phyloP scores from a whole-genome alignment of 208 protist genomes.

The Wallacemonas collosoma region DNA sequence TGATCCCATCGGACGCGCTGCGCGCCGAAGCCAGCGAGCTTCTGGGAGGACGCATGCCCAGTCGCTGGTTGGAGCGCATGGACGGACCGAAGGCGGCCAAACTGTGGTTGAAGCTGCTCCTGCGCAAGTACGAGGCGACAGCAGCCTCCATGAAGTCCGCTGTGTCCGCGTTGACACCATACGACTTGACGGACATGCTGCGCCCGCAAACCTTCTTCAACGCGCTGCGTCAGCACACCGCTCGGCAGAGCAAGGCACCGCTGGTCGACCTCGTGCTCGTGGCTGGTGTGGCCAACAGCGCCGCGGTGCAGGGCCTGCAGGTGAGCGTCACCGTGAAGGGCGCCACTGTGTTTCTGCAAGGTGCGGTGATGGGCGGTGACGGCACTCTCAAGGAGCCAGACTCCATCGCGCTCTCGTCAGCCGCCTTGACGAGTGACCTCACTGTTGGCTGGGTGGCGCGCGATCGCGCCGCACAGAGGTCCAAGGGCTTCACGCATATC shows the following conservation, averaged over 20 bases:
- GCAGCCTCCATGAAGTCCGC: constrained; percentile 27
- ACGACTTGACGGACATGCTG: constrained; percentile 90
- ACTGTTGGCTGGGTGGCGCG: constrained; percentile 58
- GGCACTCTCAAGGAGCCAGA: constrained; percentile 39
- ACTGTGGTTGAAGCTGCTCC: constrained; percentile 82
- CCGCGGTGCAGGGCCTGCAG: constrained; percentile 24
- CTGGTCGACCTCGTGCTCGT: constrained; percentile 86
- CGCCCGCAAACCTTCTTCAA: constrained; percentile 95
- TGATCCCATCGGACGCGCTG: constrained; percentile 76
- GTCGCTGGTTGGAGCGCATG: constrained; percentile 84
- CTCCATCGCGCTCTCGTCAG: constrained; percentile 68
- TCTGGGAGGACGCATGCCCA: constrained; percentile 80
- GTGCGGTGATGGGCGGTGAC: constrained; percentile 48
- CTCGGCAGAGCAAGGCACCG: constrained; percentile 54
- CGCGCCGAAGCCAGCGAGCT: constrained; percentile 80
- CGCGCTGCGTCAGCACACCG: constrained; percentile 94
- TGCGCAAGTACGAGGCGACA: constrained; percentile 51
- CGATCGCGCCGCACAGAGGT: constrained; percentile 23
- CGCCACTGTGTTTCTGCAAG: constrained; percentile 73
- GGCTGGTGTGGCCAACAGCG: constrained; percentile 23
- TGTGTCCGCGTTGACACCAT: constrained; percentile 49
- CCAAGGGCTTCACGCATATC: constrained; percentile 32
- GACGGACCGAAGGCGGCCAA: constrained; percentile 80
- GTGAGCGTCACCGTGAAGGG: constrained; percentile 56
- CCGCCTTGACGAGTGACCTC: constrained; percentile 51